Percentiles rank a stretch among this genome's conserved stretches.
phyloP scores from a whole-genome alignment of 2,329 filamentous ascomycete genomes.

The Cladosporium sp. region DNA sequence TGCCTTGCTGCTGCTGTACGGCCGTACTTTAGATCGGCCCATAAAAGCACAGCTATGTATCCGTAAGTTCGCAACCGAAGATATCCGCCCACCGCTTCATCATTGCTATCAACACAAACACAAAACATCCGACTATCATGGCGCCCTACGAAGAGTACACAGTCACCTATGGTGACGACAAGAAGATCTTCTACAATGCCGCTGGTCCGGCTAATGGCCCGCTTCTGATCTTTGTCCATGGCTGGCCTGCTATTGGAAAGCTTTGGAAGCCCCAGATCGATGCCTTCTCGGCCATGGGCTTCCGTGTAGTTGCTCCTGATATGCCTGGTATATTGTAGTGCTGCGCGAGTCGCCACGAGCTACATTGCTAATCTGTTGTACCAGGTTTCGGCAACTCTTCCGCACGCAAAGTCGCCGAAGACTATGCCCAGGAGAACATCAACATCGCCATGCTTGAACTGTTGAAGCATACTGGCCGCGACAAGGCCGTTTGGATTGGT shows the following conservation, averaged over 20 bases:
- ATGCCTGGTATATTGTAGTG: constrained; percentile 28
- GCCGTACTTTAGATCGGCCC: background rate
- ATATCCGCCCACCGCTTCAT: background rate
- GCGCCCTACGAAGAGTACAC: constrained; percentile 25
- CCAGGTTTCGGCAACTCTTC: constrained; percentile 39
- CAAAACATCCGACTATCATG: constrained; percentile 15
- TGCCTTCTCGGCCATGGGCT: constrained; percentile 33
- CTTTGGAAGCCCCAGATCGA: constrained; percentile 39
- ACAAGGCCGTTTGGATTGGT: constrained; percentile 49
- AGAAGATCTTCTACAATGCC: constrained; percentile 32
- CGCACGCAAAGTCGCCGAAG: constrained; percentile 30
- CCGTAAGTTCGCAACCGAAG: background rate
- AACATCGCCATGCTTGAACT: constrained; percentile 39
- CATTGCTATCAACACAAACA: background rate
- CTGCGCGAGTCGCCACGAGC: background rate
- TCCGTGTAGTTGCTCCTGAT: constrained; percentile 34
- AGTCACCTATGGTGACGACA: constrained; percentile 26
- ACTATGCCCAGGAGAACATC: constrained; percentile 36
- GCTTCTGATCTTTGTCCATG: constrained; percentile 33
- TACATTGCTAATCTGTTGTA: background rate
- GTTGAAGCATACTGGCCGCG: constrained; percentile 40
- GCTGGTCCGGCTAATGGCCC: constrained; percentile 30
- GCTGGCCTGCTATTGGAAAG: constrained; percentile 40
- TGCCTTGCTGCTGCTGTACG: background rate
- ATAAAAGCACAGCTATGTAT: background rate